Evolutionary conservation across 1,284 basidiomycete genomes (phyloP), one percentile per base, ranked within the genome.

Genomic region (Puccinia triticina): DNA sequence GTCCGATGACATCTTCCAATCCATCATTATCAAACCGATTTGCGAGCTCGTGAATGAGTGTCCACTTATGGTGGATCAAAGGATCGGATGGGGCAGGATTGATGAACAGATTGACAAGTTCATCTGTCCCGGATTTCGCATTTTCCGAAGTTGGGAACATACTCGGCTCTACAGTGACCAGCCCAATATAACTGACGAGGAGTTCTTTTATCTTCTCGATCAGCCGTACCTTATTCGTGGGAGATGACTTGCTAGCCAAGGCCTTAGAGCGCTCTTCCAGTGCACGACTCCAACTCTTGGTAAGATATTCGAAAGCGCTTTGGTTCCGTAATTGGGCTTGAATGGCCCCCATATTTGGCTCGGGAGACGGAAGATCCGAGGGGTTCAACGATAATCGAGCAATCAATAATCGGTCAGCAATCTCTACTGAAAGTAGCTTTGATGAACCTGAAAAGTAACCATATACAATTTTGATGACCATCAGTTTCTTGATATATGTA

Each of bases 61-160:
- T 88, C 64, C 91, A 90, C 23, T 93, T 89, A 82, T 94, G 92
- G 40, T 89, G 59, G 32, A 55, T 59, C 59, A 78, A 69, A 26
- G 67, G 55, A 67, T 77, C 83, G 90, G 71, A 14, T 81, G 78
- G 67, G 23, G 75, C 4, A 57, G 89, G 72, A 90, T 93, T 29
- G 91, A 89, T 29, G 90, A 96, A 88, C 16, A 98, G 89, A 16
- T 93, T 90, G 2, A 89, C 89, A 23, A 94, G 89, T 18, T 90
- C 88, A 14, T 95, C 95, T 77, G 92, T 87, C 1, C 89, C 88
- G 85, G 92, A 92, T 61, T 43, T 64, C 46, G 57, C 14, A 11
- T 92, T 93, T 53, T 46, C 43, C 0, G 95, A 94, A 85, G 95
- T 93, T 71, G 94, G 93, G 85, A 99, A 98, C 93, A 98, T 96